Conservation (phyloP, 805 yeast genomes). For the Saccharomycopsis sp. region DNA sequence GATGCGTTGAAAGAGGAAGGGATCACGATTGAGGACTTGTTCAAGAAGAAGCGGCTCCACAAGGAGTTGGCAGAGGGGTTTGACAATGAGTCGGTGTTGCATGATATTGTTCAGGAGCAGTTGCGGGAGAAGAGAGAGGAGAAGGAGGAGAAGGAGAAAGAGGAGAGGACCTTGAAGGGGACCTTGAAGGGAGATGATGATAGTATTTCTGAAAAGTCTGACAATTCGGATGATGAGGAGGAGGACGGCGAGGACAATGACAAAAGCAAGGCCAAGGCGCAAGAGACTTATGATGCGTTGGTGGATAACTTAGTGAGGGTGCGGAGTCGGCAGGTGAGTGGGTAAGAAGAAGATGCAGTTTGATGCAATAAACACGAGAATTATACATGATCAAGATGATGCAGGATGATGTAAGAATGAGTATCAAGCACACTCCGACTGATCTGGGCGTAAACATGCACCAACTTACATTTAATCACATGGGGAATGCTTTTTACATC, state of each 20-base stretch:
- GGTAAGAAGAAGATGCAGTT: neutral
- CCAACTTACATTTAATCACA: too few relatives aligned
- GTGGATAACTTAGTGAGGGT: constrained; percentile 31
- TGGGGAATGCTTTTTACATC: too few relatives aligned
- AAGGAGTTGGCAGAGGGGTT: constrained; percentile 1
- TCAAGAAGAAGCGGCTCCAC: constrained; percentile 25
- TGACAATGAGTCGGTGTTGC: neutral
- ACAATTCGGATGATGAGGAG: neutral
- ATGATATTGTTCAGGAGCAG: neutral
- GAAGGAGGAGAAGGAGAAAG: neutral
- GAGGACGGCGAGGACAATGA: constrained; percentile 12
- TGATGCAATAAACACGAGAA: too few relatives aligned
- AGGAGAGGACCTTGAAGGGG: neutral
- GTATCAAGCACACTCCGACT: too few relatives aligned
- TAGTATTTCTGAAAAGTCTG: constrained; percentile 5
- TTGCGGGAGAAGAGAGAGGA: constrained; percentile 2
- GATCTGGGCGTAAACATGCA: too few relatives aligned
- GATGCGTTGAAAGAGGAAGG: constrained; percentile 34
- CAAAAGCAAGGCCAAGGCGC: constrained; percentile 27
- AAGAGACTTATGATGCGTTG: constrained; percentile 34
- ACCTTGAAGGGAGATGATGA: neutral
- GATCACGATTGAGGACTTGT: constrained; percentile 31
- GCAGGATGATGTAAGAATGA: too few relatives aligned
- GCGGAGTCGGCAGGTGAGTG: constrained; percentile 35
- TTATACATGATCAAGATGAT: too few relatives aligned